Evolutionary conservation across 1,284 basidiomycete species (phyloP), one percentile per base, ranked within the genome.

Genomic region (Heterobasidion occidentale): DNA sequence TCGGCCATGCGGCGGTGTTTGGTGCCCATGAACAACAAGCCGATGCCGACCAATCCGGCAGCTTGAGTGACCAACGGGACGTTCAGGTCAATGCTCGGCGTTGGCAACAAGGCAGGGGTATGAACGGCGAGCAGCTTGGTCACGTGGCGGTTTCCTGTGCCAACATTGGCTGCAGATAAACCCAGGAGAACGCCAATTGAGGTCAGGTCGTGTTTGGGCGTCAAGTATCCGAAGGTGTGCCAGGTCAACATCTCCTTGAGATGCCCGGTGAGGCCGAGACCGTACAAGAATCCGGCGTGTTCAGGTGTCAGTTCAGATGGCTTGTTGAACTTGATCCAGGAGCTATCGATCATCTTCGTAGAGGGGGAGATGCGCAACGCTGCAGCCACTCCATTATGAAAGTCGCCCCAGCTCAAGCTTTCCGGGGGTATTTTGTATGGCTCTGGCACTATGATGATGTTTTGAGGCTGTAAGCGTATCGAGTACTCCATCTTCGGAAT

Each of bases 311-410:
- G 77, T 54, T 93, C 89, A 0, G 82, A 78, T 0, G 94, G 94
- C 61, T 88, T 89, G 70, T 96, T 95, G 76, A 93, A 94, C 17
- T 92, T 87, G 64, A 97, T 94, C 87, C 95, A 96, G 0, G 93
- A 92, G 59, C 89, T 92, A 65, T 94, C 90, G 46, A 94, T 81
- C 17, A 84, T 84, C 54, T 77, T 74, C n/a, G 87, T 81, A n/a
- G 84, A 80, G 0, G 89, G 83, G 0, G 88, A 84, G 53, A 94
- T 85, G 5, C 90, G 84, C 56, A 99, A 71, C 1, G 90, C 96
- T 1, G 93, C 90, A 1, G 94, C 92, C 0, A 97, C 95, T 15
- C 97, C 97, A 60, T 97, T 96, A 71, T 99, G 95, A 70, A 99
- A 99, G 59, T 94, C 90, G 15, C 94, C 94, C 97, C 96, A 99